These are phyloP conservation scores for Euphorbia pulcherrima DNA, from an alignment of 345 rosid species.

Conservation along the genomic window DNA sequence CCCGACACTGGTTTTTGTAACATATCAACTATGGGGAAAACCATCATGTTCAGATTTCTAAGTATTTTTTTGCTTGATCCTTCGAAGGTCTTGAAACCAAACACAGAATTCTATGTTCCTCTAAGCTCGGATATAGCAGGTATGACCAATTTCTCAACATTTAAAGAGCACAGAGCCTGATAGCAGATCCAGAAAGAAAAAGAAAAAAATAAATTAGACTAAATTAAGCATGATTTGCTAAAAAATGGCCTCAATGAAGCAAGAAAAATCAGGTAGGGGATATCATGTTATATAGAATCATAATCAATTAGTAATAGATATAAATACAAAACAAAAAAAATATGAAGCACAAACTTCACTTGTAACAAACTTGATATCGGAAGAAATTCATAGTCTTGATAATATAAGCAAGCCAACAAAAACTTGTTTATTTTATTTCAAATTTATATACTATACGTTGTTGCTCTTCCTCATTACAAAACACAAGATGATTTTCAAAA, in stretches of 20 bases:
- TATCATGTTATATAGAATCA: background rate
- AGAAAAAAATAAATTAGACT: background rate
- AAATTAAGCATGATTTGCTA: conserved; percentile 1
- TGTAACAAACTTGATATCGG: too few species aligned
- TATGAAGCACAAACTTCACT: background rate
- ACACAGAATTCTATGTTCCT: conserved; percentile 84
- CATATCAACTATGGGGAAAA: conserved; percentile 90
- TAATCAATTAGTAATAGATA: background rate
- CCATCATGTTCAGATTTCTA: conserved; percentile 64
- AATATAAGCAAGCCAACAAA: background rate
- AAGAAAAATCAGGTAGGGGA: background rate
- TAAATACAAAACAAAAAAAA: background rate
- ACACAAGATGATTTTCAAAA: background rate
- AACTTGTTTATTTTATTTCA: conserved; percentile 2
- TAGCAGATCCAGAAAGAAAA: conserved; percentile 11
- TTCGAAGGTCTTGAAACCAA: conserved; percentile 64
- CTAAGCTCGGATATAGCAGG: conserved; percentile 86
- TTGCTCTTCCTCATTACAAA: background rate
- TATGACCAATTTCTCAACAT: conserved; percentile 75
- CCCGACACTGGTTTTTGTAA: conserved; percentile 56
- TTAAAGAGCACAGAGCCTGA: conserved; percentile 70
- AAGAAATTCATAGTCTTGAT: background rate
- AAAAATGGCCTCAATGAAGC: background rate
- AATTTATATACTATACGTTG: background rate
- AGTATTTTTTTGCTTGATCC: conserved; percentile 39